Base-by-base conservation (phyloP, 495 filamentous ascomycete genomes). In the Penicillium lividum region DNA sequence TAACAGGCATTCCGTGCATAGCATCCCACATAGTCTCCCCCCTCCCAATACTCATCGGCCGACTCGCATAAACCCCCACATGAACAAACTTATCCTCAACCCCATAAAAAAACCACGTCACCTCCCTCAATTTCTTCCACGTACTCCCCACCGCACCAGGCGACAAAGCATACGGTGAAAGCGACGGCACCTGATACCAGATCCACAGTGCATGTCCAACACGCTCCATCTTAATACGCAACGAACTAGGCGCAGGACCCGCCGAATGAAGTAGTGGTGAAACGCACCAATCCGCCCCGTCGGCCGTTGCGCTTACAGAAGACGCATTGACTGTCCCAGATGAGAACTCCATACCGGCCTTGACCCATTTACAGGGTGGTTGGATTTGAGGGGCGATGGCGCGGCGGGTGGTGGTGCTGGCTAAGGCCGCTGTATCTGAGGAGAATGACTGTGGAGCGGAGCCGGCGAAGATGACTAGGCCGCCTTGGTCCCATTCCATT, bases 401-500 rank as follows among this genome's bases (percentile, higher is more conserved):
- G 15, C 56, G 62, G 30, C 63, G 57, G 11, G 3, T n/a, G 38
- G 38, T 16, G 29, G 8, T 42, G 2, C 53, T 52, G 22, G 67
- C 55, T 49, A 61, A 57, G 9, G 49, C 46, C 13, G 53, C 29
- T 4, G 58, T 42, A 8, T 69, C 68, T 1, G 69, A 67, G 38
- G 69, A 67, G 34, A 68, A 61, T 1, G 77, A 69, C 56, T 74
- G 69, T 0, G 91, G 81, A 27, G 89, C 79, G 15, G 86, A 86
- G 54, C 89, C 89, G 45, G 88, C 85, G 57, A 91, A 91, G 56
- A 91, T 85, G 58, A 90, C 89, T 64, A 95, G 86, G 11, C 88
- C 90, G 40, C 75, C 77, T 70, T 93, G 82, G 56, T 85, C 82
- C 79, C 80, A 84, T 75, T 84, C 81, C 65, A 82, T 76, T 61